A percentile compares a stretch with the other conserved stretches of the same genome.
Evolutionary conservation across 192 early-diverging fungal genomes (phyloP).

Genomic region (Mortierella hygrophila): DNA sequence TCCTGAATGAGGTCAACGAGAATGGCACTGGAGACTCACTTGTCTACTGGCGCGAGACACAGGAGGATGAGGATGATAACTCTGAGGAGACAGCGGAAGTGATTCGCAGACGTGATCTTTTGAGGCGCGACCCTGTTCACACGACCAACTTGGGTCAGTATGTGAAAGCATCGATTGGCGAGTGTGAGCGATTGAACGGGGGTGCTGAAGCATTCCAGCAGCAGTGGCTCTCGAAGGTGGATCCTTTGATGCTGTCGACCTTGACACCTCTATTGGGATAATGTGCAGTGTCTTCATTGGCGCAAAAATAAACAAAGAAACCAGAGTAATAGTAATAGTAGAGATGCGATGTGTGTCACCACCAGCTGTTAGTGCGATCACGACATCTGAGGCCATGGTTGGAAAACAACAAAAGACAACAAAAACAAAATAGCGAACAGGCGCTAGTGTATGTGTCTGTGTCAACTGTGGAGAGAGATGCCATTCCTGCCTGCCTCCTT

Average conservation of each 20-base stretch:
- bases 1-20: slow-evolving; percentile 72
- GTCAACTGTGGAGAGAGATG: too few species aligned
- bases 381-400: slow-evolving; percentile 10
- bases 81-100: slow-evolving; percentile 66
- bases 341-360: not conserved
- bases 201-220: slow-evolving; percentile 55
- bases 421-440: not conserved
- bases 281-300: not conserved
- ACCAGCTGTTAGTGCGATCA: not conserved
- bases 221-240: slow-evolving; percentile 59
- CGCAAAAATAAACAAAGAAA: not conserved
- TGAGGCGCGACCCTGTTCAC: slow-evolving; percentile 70
- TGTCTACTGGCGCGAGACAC: slow-evolving; percentile 67
- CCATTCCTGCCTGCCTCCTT: not conserved
- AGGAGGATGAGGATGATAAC: slow-evolving; percentile 63
- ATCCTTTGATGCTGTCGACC: slow-evolving; percentile 50
- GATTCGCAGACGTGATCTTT: slow-evolving; percentile 63
- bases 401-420: not conserved
- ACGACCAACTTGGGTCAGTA: slow-evolving; percentile 65
- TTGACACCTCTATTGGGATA: slow-evolving; percentile 36
- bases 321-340: not conserved
- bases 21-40: slow-evolving; percentile 73
- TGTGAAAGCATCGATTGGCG: slow-evolving; percentile 64
- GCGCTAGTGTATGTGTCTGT: not conserved
- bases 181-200: slow-evolving; percentile 65